These are phyloP conservation scores for Colletotrichum magnum DNA, from an alignment of 2,329 filamentous ascomycete genomes.

Conservation along the genomic window DNA sequence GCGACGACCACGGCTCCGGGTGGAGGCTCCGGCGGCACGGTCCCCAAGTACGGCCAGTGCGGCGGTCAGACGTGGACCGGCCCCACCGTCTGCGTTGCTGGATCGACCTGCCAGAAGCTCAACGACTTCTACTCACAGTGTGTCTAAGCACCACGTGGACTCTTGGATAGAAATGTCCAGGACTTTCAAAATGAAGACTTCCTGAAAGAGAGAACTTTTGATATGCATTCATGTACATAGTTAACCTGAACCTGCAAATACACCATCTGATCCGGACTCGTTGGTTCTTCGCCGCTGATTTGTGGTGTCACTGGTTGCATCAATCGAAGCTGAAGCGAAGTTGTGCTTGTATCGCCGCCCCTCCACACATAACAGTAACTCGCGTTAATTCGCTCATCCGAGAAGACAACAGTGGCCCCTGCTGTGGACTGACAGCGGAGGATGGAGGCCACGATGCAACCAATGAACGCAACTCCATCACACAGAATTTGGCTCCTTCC, in stretches of 20 bases:
- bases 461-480: too few species aligned
- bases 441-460: too few species aligned
- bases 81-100: constrained; percentile 51
- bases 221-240: constrained; percentile 19
- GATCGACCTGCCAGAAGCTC: constrained; percentile 52
- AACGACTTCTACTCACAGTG: constrained; percentile 61
- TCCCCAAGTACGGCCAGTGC: constrained; percentile 54
- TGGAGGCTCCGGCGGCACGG: constrained; percentile 38
- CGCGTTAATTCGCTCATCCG: too few species aligned
- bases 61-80: constrained; percentile 54
- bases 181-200: background rate
- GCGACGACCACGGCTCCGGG: constrained; percentile 25
- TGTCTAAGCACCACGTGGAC: constrained; percentile 44
- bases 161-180: too few species aligned
- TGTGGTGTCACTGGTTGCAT: too few species aligned
- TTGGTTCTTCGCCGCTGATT: too few species aligned
- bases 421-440: too few species aligned
- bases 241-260: background rate
- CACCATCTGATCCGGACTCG: background rate
- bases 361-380: too few species aligned
- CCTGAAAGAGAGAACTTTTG: background rate
- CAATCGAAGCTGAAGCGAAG: too few species aligned
- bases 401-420: too few species aligned
- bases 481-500: too few species aligned
- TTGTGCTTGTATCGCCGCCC: too few species aligned